Evolutionary conservation across 306 rosid species (phyloP).

Genomic region (Alnus glutinosa): DNA sequence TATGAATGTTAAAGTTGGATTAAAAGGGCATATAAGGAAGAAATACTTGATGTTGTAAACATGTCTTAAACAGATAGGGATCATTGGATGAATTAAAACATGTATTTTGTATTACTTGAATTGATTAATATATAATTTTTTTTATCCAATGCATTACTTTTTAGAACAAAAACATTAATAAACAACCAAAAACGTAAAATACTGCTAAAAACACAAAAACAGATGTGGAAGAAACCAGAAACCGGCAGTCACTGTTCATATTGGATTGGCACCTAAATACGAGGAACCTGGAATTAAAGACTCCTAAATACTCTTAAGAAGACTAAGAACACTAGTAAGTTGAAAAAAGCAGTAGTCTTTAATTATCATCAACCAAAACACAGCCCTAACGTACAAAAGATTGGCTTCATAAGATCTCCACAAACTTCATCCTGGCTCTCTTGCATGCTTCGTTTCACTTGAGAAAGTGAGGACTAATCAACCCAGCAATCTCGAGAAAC

Average conservation of each 20-base stretch:
- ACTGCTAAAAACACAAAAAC: no score
- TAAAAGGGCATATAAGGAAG: no score
- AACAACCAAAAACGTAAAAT: no score
- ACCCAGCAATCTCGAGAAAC: slow-evolving; percentile 83
- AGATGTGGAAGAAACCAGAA: slow-evolving; percentile 9
- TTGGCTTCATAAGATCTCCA: slow-evolving; percentile 24
- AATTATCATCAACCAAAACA: slow-evolving; percentile 39
- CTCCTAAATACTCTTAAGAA: slow-evolving; percentile 27
- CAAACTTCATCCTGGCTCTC: background rate
- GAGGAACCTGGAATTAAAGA: slow-evolving; percentile 24
- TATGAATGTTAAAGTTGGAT: no score
- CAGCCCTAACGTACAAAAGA: slow-evolving; percentile 30
- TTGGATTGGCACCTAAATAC: slow-evolving; percentile 25
- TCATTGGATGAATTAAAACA: no score
- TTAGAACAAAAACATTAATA: no score
- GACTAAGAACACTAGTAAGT: slow-evolving; percentile 24
- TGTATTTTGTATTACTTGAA: no score
- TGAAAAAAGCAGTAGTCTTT: slow-evolving; percentile 25
- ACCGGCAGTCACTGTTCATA: slow-evolving; percentile 7
- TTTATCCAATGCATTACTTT: no score
- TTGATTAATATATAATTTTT: no score
- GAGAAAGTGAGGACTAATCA: slow-evolving; percentile 85
- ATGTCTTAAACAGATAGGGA: no score
- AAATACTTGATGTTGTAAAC: no score
- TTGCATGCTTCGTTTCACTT: slow-evolving; percentile 31